Percentiles rank a stretch among this genome's conserved stretches.
These are phyloP conservation scores for Lasiosphaeria ovina DNA, from an alignment of 495 filamentous ascomycete species.

Conservation along the genomic window DNA sequence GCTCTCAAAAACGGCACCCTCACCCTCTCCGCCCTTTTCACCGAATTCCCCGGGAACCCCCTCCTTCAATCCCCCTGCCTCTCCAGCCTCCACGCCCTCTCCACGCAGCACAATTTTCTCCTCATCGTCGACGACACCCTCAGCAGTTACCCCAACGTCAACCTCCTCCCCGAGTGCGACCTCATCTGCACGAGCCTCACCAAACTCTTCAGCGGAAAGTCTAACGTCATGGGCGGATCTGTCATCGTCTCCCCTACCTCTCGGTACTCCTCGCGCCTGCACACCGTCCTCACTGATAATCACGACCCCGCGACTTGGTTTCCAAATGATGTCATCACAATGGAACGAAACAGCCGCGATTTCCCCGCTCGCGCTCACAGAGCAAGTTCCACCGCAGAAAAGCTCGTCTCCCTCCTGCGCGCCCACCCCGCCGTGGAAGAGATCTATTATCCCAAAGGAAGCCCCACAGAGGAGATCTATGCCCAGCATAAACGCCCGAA, in stretches of 20 bases:
- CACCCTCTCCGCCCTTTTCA: slow-evolving; percentile 16
- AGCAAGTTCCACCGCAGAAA: slow-evolving; percentile 18
- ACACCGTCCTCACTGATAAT: neutral
- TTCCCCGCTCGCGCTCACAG: slow-evolving; percentile 13
- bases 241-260: slow-evolving; percentile 6
- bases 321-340: slow-evolving; percentile 15
- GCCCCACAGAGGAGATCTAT: slow-evolving; percentile 16
- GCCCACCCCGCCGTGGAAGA: slow-evolving; percentile 6
- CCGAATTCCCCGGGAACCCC: slow-evolving; percentile 33
- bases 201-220: slow-evolving; percentile 31
- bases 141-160: slow-evolving; percentile 18
- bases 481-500: slow-evolving; percentile 8
- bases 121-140: slow-evolving; percentile 32
- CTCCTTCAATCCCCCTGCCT: slow-evolving; percentile 25
- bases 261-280: neutral
- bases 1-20: neutral
- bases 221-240: slow-evolving; percentile 31
- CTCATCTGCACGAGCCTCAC: slow-evolving; percentile 28
- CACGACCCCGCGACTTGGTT: slow-evolving; percentile 19
- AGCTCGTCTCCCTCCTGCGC: slow-evolving; percentile 10
- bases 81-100: neutral
- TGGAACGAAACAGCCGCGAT: slow-evolving; percentile 26
- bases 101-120: slow-evolving; percentile 3
- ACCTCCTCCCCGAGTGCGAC: slow-evolving; percentile 18
- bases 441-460: slow-evolving; percentile 27